These are phyloP conservation scores for Phytophthora sojae DNA, from an alignment of 352 stramenopile genomes.

Conservation along the genomic window DNA sequence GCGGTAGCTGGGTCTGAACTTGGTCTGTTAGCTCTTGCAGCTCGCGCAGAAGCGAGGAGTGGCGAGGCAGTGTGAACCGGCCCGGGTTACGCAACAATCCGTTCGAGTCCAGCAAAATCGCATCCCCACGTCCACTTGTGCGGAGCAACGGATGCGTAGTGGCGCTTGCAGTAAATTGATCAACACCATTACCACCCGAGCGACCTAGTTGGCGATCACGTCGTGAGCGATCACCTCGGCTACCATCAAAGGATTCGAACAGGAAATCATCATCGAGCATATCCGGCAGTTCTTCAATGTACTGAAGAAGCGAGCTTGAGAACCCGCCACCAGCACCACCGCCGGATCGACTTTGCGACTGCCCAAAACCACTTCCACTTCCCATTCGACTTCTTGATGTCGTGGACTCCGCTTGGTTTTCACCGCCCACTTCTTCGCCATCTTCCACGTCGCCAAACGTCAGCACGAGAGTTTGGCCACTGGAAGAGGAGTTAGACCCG, in stretches of 20 bases:
- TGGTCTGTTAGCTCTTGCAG: conserved; percentile 80
- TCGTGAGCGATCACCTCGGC: conserved; percentile 42
- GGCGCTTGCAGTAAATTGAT: conserved; percentile 18
- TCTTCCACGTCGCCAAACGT: conserved; percentile 52
- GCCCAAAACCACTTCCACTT: conserved; percentile 16
- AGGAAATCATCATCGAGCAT: conserved; percentile 61
- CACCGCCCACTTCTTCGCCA: conserved; percentile 23
- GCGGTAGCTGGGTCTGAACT: conserved; percentile 72
- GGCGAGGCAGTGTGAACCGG: conserved; percentile 60
- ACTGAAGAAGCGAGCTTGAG: conserved; percentile 56
- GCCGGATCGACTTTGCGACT: conserved; percentile 20
- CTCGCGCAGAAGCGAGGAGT: conserved; percentile 78
- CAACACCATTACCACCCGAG: conserved; percentile 8
- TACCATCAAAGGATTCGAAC: conserved; percentile 63
- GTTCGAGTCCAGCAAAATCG: conserved; percentile 37
- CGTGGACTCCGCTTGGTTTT: conserved; percentile 6
- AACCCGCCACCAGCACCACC: conserved; percentile 24
- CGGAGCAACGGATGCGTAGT: conserved; percentile 56
- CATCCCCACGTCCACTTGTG: conserved; percentile 45
- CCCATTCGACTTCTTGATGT: conserved; percentile 9
- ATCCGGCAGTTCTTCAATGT: conserved; percentile 68
- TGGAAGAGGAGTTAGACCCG: conserved; percentile 21
- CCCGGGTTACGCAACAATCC: conserved; percentile 35
- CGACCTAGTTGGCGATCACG: conserved; percentile 44
- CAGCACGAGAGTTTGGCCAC: conserved; percentile 44